A percentile compares a stretch with the other conserved stretches of the same genome.
Conservation (phyloP, 2,329 filamentous ascomycete species). For the Penicillium sp. region DNA sequence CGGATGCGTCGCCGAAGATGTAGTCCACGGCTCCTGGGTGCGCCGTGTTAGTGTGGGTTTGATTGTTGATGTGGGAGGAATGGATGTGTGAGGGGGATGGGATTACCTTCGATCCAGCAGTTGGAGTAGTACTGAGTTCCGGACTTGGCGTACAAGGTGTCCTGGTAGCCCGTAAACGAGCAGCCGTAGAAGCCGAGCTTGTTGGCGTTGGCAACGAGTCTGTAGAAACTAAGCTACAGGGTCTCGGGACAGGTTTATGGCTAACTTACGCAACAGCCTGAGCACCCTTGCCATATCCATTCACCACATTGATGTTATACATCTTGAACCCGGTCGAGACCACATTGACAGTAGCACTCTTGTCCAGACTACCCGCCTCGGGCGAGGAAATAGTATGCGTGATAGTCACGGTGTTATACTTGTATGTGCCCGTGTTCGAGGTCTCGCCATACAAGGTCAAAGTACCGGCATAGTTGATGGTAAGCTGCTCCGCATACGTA, state of each 20-base stretch:
- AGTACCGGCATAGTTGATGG: conserved; percentile 30
- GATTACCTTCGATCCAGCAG: conserved; percentile 33
- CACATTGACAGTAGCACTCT: conserved; percentile 36
- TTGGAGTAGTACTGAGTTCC: conserved; percentile 40
- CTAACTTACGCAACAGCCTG: conserved; percentile 36
- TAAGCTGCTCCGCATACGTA: conserved; percentile 37
- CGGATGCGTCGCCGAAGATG: conserved; percentile 38
- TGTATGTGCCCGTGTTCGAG: conserved; percentile 30
- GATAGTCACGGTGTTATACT: conserved; percentile 36
- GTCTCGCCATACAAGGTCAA: conserved; percentile 39
- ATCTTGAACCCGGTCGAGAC: conserved; percentile 32
- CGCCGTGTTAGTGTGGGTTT: not conserved
- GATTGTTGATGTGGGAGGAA: not conserved
- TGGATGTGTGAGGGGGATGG: not conserved
- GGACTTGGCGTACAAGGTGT: conserved; percentile 38
- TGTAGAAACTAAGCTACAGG: not conserved
- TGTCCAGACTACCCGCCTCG: conserved; percentile 32
- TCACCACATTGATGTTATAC: conserved; percentile 42
- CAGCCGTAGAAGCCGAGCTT: conserved; percentile 40
- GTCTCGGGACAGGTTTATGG: too few relatives aligned
- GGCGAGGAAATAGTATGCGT: conserved; percentile 36
- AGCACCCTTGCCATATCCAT: conserved; percentile 36
- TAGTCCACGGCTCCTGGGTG: conserved; percentile 36
- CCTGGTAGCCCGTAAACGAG: conserved; percentile 38
- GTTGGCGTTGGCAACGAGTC: conserved; percentile 33